These are phyloP conservation scores for Colletotrichum sp. DNA, from an alignment of 2,329 filamentous ascomycete species.

Conservation along the genomic window DNA sequence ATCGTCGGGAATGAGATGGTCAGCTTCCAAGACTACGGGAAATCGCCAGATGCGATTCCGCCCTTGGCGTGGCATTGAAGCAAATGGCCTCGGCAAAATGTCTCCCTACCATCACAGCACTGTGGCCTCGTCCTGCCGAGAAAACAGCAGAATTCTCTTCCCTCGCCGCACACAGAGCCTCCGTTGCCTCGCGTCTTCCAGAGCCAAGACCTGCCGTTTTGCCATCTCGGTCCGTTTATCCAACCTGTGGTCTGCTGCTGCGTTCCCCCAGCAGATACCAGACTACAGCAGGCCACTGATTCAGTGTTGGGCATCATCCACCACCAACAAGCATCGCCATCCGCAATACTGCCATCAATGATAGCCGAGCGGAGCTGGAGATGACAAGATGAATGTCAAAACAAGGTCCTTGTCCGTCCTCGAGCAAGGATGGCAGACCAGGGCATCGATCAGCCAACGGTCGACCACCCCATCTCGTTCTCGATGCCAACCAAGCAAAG, in stretches of 20 bases:
- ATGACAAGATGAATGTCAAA: not conserved
- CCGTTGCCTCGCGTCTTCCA: not conserved
- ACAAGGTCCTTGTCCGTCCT: not conserved
- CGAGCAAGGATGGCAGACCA: not conserved
- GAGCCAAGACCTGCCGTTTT: not conserved
- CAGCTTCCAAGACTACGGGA: not conserved
- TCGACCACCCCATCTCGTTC: not conserved
- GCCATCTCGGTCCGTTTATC: not conserved
- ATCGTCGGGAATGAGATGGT: not conserved
- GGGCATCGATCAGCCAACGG: not conserved
- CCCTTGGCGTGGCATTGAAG: not conserved
- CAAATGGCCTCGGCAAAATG: not conserved
- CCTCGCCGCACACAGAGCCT: not conserved
- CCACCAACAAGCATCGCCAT: not conserved
- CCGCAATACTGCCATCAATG: not conserved
- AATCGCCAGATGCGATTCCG: not conserved
- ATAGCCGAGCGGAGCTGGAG: not conserved
- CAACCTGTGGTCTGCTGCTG: not conserved
- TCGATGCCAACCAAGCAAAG: not conserved
- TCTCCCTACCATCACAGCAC: slow-evolving; percentile 10
- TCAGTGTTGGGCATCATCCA: not conserved
- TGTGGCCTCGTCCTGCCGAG: not conserved
- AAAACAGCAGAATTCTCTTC: not conserved
- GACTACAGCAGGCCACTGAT: not conserved
- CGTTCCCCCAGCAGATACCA: not conserved